Conservation (phyloP, 495 filamentous ascomycete species). For the Parachaetomium inaequale region DNA sequence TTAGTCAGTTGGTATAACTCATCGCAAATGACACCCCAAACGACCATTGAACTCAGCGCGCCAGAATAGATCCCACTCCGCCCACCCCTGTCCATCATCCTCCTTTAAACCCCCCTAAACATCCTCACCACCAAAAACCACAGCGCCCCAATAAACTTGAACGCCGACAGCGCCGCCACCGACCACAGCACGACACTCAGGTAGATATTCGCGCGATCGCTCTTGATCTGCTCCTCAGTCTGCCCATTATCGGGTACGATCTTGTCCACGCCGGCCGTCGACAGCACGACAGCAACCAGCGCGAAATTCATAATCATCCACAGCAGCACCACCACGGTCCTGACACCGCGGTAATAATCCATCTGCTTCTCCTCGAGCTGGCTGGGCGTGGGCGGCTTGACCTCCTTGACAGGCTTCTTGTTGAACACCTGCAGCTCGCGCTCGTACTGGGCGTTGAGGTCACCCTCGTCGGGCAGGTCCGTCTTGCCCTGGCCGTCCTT, state of each 20-base stretch:
- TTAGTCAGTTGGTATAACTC: not conserved
- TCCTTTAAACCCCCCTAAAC: conserved; percentile 62
- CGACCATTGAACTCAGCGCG: not conserved
- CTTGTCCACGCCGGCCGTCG: conserved; percentile 72
- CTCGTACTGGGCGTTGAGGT: conserved; percentile 91
- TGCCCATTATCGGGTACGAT: conserved; percentile 44
- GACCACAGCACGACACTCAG: conserved; percentile 88
- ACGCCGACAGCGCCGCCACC: conserved; percentile 79
- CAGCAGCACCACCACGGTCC: conserved; percentile 81
- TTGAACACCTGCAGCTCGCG: conserved; percentile 72
- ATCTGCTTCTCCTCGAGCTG: conserved; percentile 75
- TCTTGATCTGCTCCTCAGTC: conserved; percentile 44
- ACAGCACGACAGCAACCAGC: conserved; percentile 81
- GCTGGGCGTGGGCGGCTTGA: conserved; percentile 56
- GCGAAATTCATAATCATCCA: conserved; percentile 98
- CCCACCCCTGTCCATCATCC: not conserved
- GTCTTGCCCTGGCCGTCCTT: conserved; percentile 96
- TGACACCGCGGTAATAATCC: conserved; percentile 97
- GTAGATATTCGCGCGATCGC: conserved; percentile 66
- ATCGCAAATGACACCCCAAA: not conserved
- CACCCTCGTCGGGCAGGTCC: conserved; percentile 76
- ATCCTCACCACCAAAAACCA: conserved; percentile 95
- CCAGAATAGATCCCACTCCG: not conserved
- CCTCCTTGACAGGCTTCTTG: conserved; percentile 62
- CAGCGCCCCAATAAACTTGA: conserved; percentile 85